Evolutionary conservation across 148 eudicot genomes (phyloP), one percentile per base, ranked within the genome.

Genomic region (Drosera capensis): DNA sequence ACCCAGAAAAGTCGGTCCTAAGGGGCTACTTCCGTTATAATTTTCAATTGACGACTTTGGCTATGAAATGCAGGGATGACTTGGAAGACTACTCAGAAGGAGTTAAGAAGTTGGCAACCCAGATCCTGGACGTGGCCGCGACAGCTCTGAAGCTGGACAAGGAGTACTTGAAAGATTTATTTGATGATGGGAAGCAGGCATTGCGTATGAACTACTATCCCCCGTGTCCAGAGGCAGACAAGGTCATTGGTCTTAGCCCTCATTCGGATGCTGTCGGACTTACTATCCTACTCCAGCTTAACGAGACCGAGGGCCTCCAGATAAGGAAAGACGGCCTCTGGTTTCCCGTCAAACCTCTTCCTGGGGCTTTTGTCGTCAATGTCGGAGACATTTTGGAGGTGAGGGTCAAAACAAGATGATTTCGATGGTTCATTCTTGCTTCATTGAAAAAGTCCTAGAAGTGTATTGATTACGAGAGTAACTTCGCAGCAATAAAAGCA

Each of bases 201-300:
- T 14, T 45, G n/a, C 13, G 42, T n/a, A 67, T 67, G 63, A 62
- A 62, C 25, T 62, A 57, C 6, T 67, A 67, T 24, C 72, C 72
- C 6, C 37, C 59, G 25, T 67, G 67, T 49, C 63, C 67, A 12
- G 23, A 61, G 28, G 58, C 60, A 0, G 44, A 67, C 5, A 28
- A 42, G 18, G 67, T 30, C 2, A 42, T 52, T 13, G 72, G 72
- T 7, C 8, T 62, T 7, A 38, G 45, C 2, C 56, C 67, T 0
- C 72, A 67, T 29, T 54, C 63, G 0, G 59, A 62, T 5, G 40
- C 63, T 0, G 23, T 22, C 20, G 48, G 19, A 0, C 43, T 67
- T 5, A 48, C 60, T 7, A 25, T 66, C 42, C 64, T 65, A 51
- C 60, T 65, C 7, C 64, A 65, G 40, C 29, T 65, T 3, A 59